These are phyloP conservation scores for Escallonia herrerae DNA, from an alignment of 129 eudicot species.

Conservation along the genomic window DNA sequence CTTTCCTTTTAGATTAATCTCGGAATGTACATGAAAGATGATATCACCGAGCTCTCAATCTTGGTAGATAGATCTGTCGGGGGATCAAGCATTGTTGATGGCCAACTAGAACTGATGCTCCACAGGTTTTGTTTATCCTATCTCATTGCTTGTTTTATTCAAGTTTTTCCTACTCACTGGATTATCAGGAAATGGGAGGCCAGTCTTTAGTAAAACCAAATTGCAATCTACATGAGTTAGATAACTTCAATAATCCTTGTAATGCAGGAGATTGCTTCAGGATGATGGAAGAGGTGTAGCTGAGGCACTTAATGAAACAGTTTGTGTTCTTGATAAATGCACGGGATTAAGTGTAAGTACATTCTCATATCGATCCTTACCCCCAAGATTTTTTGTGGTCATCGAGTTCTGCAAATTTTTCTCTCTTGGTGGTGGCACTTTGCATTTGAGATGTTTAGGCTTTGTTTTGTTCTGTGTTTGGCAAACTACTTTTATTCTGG, in stretches of 20 bases:
- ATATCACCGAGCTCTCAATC: slow-evolving; percentile 62
- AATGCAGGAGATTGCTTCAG: slow-evolving; percentile 67
- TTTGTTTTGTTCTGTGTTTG: too few species aligned
- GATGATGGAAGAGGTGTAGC: slow-evolving; percentile 98
- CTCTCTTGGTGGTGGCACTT: too few species aligned
- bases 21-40: slow-evolving; percentile 77
- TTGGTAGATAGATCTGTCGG: slow-evolving; percentile 95
- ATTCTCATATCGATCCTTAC: background rate
- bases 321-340: slow-evolving; percentile 53
- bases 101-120: slow-evolving; percentile 90
- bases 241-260: slow-evolving; percentile 3
- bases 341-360: slow-evolving; percentile 76
- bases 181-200: background rate
- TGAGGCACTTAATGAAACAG: slow-evolving; percentile 84
- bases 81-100: slow-evolving; percentile 90
- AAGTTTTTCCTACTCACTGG: background rate
- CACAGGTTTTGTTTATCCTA: slow-evolving; percentile 46
- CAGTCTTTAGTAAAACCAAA: background rate
- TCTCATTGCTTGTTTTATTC: background rate
- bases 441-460: too few species aligned
- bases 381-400: too few species aligned
- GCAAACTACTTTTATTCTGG: too few species aligned
- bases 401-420: too few species aligned
- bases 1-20: slow-evolving; percentile 60
- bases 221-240: background rate